Evolutionary conservation across 306 rosid genomes (phyloP).

Genomic region (Benincasa hispida): DNA sequence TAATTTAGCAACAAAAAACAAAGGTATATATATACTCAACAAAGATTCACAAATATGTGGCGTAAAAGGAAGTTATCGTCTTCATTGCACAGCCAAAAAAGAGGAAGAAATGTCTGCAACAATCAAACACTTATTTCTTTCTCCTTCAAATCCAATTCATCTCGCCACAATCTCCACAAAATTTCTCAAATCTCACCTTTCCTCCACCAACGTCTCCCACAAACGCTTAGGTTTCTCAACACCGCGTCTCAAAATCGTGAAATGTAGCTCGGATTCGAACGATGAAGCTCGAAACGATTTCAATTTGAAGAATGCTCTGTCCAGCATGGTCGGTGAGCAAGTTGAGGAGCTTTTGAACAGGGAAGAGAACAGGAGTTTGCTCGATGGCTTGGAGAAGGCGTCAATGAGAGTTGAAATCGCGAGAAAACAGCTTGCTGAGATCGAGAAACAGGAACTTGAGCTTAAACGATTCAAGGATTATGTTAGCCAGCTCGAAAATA

Average conservation of each 20-base stretch:
- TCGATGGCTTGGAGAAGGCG: constrained; percentile 68
- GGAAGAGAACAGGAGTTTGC: constrained; percentile 53
- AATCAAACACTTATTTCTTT: constrained; percentile 18
- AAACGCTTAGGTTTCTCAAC: background rate
- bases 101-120: constrained; percentile 8
- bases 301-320: constrained; percentile 31
- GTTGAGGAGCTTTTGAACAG: constrained; percentile 45
- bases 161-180: constrained; percentile 8
- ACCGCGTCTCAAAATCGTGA: constrained; percentile 13
- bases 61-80: background rate
- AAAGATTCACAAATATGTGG: too few species aligned
- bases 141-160: constrained; percentile 17
- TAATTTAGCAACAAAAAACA: too few species aligned
- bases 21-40: too few species aligned
- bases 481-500: constrained; percentile 38
- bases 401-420: constrained; percentile 59
- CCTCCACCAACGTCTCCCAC: constrained; percentile 7
- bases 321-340: constrained; percentile 37
- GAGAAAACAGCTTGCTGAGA: constrained; percentile 42
- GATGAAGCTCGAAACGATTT: constrained; percentile 12
- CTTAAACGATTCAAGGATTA: constrained; percentile 41
- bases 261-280: constrained; percentile 17
- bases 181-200: background rate
- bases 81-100: background rate
- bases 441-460: constrained; percentile 45